Evolutionary conservation across 495 filamentous ascomycete genomes (phyloP), one percentile per base, ranked within the genome.

Genomic region (Xylaria cubensis): DNA sequence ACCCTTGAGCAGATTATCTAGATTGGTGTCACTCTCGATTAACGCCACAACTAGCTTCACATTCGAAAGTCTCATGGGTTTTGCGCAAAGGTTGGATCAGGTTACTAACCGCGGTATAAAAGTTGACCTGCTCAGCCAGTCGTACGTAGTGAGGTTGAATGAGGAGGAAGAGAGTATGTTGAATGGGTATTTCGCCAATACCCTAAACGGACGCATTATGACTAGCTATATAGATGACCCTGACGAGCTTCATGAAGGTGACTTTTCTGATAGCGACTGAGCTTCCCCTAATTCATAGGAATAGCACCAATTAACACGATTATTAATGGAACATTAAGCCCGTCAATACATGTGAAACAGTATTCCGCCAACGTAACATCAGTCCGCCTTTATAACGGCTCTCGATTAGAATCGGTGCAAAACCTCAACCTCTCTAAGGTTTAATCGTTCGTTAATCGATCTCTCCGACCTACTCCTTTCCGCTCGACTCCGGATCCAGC

Each of bases 41-140:
- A 82, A 82, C 64, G 85, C 85, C 42, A 53, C 81, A 4, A 87
- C 87, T 17, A 69, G 73, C 12, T 88, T 91, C 77, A 84, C 82
- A 0, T 75, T 76, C 9, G 64, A 82, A 4, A 84, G 79, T 6
- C 81, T 91, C 8, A 67, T 83, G 36, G 67, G 82, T 1, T 90
- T 88, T 69, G 82, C 89, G 46, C 69, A 71, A 3, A 77, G 75
- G 3, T 80, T 90, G 5, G 79, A 79, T 13, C 72, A 77, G 0
- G 79, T 77, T 0, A 81, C 80, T 3, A 79, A 76, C 26, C 72
- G 53, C 17, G 77, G 76, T 3, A 74, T 84, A 12, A 74, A 67
- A 5, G 32, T 84, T 13, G 74, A 77, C 50, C 64, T 81, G 3
- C 50, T 76, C 10, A 73, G 73, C 29, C 81, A 82, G 58, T 42